These are phyloP conservation scores for Corniculantispora saksenae DNA, from an alignment of 2,329 filamentous ascomycete species.

Conservation along the genomic window DNA sequence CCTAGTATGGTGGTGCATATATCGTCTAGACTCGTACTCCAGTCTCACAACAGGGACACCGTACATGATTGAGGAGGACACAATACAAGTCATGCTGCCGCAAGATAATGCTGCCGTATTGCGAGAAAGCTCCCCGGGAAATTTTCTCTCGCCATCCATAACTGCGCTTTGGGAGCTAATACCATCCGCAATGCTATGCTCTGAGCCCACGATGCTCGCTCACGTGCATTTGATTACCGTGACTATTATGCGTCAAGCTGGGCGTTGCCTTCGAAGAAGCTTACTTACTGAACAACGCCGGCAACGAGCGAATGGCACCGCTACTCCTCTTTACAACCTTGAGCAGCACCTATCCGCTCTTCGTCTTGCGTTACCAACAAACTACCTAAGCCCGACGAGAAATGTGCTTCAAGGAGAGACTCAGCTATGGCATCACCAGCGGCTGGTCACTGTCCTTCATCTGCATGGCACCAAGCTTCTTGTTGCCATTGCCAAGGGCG, in stretches of 20 bases:
- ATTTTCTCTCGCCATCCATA: neutral
- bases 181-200: neutral
- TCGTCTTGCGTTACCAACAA: constrained; percentile 15
- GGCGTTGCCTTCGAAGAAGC: neutral
- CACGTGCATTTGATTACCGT: constrained; percentile 20
- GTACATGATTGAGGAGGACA: constrained; percentile 21
- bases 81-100: constrained; percentile 6
- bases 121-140: neutral
- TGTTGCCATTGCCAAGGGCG: constrained; percentile 15
- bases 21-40: constrained; percentile 23
- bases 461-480: constrained; percentile 22
- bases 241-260: constrained; percentile 16
- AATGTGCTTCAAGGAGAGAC: constrained; percentile 21
- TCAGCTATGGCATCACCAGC: constrained; percentile 15
- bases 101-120: neutral
- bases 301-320: neutral
- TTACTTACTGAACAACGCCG: neutral
- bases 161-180: neutral
- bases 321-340: neutral
- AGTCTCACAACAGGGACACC: constrained; percentile 21
- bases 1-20: constrained; percentile 24
- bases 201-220: neutral
- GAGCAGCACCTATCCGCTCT: constrained; percentile 11
- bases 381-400: constrained; percentile 19
- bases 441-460: constrained; percentile 22